A percentile compares a stretch with the other conserved stretches of the same genome.
Conservation (phyloP, 2,329 filamentous ascomycete species). For the Helminthosporium solani region DNA sequence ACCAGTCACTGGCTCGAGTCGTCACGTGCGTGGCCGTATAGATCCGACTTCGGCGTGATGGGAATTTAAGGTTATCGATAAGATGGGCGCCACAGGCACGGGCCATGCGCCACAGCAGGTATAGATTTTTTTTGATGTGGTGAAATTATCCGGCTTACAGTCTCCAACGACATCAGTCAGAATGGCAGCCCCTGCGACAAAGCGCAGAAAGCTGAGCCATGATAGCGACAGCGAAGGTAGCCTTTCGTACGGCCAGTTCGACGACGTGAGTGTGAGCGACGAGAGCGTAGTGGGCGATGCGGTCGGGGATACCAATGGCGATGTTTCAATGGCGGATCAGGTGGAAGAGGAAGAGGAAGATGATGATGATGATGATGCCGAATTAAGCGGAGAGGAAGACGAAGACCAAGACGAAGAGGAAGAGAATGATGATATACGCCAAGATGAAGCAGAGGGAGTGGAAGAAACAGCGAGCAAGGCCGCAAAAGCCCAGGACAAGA, state of each 20-base stretch:
- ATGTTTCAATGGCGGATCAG: constrained; percentile 12
- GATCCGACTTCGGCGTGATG: constrained; percentile 35
- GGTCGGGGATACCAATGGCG: constrained; percentile 16
- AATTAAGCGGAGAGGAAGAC: constrained; percentile 8
- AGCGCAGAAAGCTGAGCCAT: constrained; percentile 51
- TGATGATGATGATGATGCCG: no score
- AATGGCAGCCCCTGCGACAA: constrained; percentile 43
- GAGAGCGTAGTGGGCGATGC: constrained; percentile 17
- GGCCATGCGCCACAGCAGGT: constrained; percentile 7
- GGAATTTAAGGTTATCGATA: constrained; percentile 40
- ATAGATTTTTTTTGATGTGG: constrained; percentile 1
- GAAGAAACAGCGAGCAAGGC: constrained; percentile 6
- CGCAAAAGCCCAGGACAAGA: constrained; percentile 3
- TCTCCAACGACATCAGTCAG: neutral
- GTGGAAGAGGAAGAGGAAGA: constrained; percentile 15
- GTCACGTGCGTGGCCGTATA: constrained; percentile 12
- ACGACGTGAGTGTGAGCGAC: constrained; percentile 11
- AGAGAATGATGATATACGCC: constrained; percentile 7
- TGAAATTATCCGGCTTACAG: neutral
- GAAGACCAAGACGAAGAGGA: constrained; percentile 15
- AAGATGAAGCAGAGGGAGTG: constrained; percentile 15
- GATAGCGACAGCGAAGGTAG: constrained; percentile 31
- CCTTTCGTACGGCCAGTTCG: constrained; percentile 23
- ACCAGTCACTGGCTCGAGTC: constrained; percentile 6
- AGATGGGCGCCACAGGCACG: constrained; percentile 21